Conservation (phyloP, 306 rosid genomes). For the Pueraria montana region DNA sequence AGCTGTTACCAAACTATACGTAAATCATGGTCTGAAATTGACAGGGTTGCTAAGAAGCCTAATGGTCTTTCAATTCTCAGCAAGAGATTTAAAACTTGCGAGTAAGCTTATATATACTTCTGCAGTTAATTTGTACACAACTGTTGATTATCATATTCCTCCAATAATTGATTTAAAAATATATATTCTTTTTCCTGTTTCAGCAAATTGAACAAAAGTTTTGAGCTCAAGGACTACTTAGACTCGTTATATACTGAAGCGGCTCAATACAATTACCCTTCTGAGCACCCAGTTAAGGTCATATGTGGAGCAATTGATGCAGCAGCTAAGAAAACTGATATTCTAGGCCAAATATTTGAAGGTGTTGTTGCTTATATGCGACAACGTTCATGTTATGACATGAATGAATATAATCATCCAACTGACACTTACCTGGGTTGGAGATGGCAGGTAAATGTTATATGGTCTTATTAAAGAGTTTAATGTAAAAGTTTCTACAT, state of each 20-base stretch:
- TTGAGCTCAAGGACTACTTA: constrained; percentile 50
- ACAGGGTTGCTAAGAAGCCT: constrained; percentile 51
- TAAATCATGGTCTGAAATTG: constrained; percentile 71
- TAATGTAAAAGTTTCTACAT: neutral
- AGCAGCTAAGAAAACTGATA: constrained; percentile 47
- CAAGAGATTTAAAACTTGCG: constrained; percentile 64
- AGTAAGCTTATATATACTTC: constrained; percentile 39
- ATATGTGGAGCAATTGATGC: constrained; percentile 54
- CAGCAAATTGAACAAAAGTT: constrained; percentile 40
- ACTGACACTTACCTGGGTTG: constrained; percentile 47
- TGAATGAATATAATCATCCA: constrained; percentile 15
- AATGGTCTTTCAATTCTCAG: constrained; percentile 61
- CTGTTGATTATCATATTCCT: neutral
- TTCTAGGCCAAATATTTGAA: constrained; percentile 51
- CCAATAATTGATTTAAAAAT: neutral
- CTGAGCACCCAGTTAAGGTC: constrained; percentile 34
- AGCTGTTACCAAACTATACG: constrained; percentile 61
- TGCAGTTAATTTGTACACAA: neutral
- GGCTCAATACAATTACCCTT: constrained; percentile 53
- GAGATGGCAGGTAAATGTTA: constrained; percentile 56
- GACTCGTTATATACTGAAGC: neutral
- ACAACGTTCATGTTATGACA: constrained; percentile 44
- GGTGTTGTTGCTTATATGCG: constrained; percentile 36
- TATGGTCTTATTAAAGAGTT: neutral
- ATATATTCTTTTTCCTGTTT: neutral